Evolutionary conservation across 257 asterid genomes (phyloP), one percentile per base, ranked within the genome.

Genomic region (Forsythia suspensa): DNA sequence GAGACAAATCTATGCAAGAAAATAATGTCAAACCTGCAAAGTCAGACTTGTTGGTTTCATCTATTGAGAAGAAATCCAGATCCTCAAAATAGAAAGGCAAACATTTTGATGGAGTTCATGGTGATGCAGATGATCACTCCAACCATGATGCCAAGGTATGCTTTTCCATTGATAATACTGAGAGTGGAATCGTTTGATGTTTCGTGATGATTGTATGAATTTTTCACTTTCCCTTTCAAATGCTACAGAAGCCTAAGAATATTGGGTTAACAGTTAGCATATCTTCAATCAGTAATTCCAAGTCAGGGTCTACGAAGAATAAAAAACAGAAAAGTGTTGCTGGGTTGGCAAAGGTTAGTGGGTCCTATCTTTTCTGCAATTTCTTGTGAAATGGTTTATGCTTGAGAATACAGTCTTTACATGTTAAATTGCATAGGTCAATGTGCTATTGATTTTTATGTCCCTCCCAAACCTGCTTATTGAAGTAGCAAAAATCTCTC

Each of bases 301-400:
- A 87, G 81, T 79, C 89, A 8, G 90, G 87, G 71, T 89, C 92
- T 48, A 29, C 38, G 82, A 94, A 90, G 88, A 90, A 87, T 79
- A 89, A 82, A 66, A 94, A 88, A 51, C 89, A 51, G 72, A 89
- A 74, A 85, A 87, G 85, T 79, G 46, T 82, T 46, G 9, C 85
- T 39, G 92, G 91, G 77, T 79, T 90, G 85, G 91, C 86, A 77
- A 94, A 96, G 98, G 99, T 94, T 72, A 66, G 88, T 71, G 20
- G 43, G 16, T 82, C 21, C 61, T 43, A 55, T 48, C 73, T 48
- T 38, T 76, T 57, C 68, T 65, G 71, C 21, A 81, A 68, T 65
- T 76, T 81, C 66, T 57, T 73, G 48, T 76, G 75, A 46, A 29
- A 18, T 71, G 43, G 68, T n/a, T 63, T 46, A 72, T 55, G 65